phyloP scores from a whole-genome alignment of 345 rosid species.

The Passiflora organensis region DNA sequence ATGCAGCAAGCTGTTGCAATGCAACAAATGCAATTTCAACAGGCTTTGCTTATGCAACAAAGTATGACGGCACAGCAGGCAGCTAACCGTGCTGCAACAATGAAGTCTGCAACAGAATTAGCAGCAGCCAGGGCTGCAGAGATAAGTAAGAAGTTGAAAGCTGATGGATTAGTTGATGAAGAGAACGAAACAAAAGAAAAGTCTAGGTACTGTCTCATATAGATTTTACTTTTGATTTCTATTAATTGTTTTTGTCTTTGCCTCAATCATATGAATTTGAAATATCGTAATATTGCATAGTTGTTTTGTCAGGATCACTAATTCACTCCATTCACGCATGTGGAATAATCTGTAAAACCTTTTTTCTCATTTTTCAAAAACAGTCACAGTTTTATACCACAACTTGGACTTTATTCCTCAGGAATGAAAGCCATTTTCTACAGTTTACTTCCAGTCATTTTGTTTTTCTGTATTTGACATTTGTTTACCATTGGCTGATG shows the following conservation, averaged over 20 bases:
- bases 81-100: constrained; percentile 84
- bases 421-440: no score
- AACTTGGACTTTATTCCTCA: no score
- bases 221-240: not conserved
- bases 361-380: no score
- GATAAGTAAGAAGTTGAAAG: constrained; percentile 80
- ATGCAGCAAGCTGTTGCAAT: constrained; percentile 99
- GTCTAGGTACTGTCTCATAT: constrained; percentile 45
- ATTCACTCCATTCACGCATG: no score
- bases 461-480: no score
- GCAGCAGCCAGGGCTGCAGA: constrained; percentile 99
- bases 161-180: constrained; percentile 63
- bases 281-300: not conserved
- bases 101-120: constrained; percentile 97
- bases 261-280: not conserved
- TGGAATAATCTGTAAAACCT: no score
- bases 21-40: constrained; percentile 99
- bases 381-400: no score
- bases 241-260: constrained; percentile 1
- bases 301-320: no score
- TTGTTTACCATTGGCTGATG: no score
- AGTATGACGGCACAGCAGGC: constrained; percentile 95
- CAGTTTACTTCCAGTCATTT: no score
- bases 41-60: constrained; percentile 96
- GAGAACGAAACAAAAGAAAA: constrained; percentile 53